Evolutionary conservation across 1,139 yeast genomes (phyloP), one percentile per base, ranked within the genome.

Genomic region (Geotrichum citri-aurantii): DNA sequence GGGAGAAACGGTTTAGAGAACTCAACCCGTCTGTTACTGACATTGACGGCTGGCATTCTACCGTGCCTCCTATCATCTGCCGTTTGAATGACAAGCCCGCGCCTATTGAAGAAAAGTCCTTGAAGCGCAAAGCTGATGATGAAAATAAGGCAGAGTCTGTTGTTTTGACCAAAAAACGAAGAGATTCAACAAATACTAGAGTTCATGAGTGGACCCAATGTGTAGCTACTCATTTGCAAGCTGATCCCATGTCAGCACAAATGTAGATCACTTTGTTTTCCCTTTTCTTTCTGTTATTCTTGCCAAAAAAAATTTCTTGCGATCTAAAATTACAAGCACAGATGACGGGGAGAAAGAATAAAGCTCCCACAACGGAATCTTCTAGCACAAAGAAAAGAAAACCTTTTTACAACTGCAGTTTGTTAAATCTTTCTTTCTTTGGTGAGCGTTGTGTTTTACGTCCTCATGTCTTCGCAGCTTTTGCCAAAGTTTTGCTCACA

Each of bases 151-250:
- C 31, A 14, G 46, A 46, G 7, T 8, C 48, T 2, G 42, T n/a
- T 7, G 46, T 23, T 19, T 27, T 40, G 10, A 21, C 27, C 50
- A 44, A 52, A 31, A 33, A 37, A 19, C 49, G 24, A 19, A 24
- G 44, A 23, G 46, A 24, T 37, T 24, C 50, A 4, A 46, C 55
- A 3, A 31, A 53, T 27, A 47, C 17, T 37, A 47, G 56, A 8
- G 56, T 53, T 6, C 51, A 47, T 17, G 56, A 47, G 14, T 53
- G 56, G 56, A 53, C 56, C 11, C 48, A 21, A 12, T 53, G 56
- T 23, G 56, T 53, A 19, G 56, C 56, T 21, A 53, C 56, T 21
- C 56, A 53, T 27, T 8, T 48, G 21, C 29, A 19, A 46, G n/a
- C 29, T 29, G 55, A 52, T n/a, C 27, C 51, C 27, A 33, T 53